These are phyloP conservation scores for Brassica rapa DNA, from an alignment of 345 rosid genomes.

Conservation along the genomic window DNA sequence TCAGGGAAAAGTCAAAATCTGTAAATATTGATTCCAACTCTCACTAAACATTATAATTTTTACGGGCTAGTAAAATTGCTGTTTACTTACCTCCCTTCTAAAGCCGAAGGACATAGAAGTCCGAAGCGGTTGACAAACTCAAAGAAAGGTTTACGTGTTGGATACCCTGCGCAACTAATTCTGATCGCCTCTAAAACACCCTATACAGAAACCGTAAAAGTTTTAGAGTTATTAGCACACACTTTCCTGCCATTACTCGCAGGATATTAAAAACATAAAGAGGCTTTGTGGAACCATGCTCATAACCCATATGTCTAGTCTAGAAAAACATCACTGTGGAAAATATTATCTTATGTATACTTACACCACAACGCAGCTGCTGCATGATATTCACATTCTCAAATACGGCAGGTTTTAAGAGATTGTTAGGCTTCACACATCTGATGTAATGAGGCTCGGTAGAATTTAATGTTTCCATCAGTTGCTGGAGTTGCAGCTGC, in stretches of 20 bases:
- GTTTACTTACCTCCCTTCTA: constrained; percentile 81
- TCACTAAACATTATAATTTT: background rate
- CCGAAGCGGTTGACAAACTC: constrained; percentile 93
- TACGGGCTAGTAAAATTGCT: background rate
- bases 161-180: constrained; percentile 97
- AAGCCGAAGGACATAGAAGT: constrained; percentile 63
- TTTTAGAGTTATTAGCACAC: background rate
- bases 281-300: background rate
- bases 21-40: background rate
- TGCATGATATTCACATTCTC: constrained; percentile 97
- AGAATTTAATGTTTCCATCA: constrained; percentile 93
- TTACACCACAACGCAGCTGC: constrained; percentile 93
- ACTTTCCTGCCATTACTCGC: background rate
- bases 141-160: constrained; percentile 89
- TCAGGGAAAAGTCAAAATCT: constrained; percentile 27
- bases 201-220: constrained; percentile 40
- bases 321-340: background rate
- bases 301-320: background rate
- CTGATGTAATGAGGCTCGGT: constrained; percentile 96
- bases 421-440: constrained; percentile 98
- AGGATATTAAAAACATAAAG: background rate
- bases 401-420: constrained; percentile 85
- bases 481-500: constrained; percentile 84
- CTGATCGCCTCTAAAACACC: constrained; percentile 97
- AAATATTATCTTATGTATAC: constrained; percentile 37